Conservation (phyloP, 129 eudicot genomes). For the Apium graveolens region DNA sequence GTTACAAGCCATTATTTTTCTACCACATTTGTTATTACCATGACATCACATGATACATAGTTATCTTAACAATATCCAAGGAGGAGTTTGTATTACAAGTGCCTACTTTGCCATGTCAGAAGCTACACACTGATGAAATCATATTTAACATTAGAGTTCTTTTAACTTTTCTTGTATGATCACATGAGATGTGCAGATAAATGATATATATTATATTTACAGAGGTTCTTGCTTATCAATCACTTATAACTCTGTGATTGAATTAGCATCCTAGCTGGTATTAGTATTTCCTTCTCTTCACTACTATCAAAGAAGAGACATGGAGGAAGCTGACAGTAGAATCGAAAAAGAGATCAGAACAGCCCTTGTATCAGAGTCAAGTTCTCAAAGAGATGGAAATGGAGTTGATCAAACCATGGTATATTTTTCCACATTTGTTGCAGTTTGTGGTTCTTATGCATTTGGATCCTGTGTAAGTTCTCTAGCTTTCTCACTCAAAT, state of each 20-base stretch:
- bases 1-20: not conserved
- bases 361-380: conserved; percentile 32
- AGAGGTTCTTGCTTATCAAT: not conserved
- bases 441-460: conserved; percentile 89
- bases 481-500: not conserved
- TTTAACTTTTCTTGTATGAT: not conserved
- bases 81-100: not conserved
- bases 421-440: conserved; percentile 74
- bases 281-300: not conserved
- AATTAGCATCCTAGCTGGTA: not conserved
- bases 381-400: conserved; percentile 6
- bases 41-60: not conserved
- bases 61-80: not conserved
- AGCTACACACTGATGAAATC: not conserved
- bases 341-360: conserved; percentile 33
- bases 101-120: not conserved
- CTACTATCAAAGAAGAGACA: not conserved
- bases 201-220: not conserved
- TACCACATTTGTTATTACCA: not conserved
- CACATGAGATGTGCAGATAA: not conserved
- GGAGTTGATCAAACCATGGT: conserved; percentile 34
- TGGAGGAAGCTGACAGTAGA: conserved; percentile 13
- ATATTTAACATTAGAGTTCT: not conserved
- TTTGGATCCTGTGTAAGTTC: conserved; percentile 86
- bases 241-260: not conserved